Base-by-base conservation (phyloP, 169 alveolate species). In the Plasmodium billcollinsi region DNA sequence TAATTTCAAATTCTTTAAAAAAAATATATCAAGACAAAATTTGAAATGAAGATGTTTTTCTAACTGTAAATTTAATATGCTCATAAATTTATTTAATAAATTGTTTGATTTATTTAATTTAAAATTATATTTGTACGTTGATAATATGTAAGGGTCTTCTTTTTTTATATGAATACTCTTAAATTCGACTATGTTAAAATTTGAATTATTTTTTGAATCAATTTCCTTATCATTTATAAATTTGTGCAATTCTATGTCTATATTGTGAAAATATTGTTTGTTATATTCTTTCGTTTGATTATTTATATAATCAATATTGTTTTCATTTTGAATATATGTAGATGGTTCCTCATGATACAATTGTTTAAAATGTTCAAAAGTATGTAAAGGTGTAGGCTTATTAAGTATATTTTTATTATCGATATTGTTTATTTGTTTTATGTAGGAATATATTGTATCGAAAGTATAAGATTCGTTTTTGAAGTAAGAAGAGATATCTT, bases 1-100 rank as follows among this genome's bases (percentile, higher is more conserved):
- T 72, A 83, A 49, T 52, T 63, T 83, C 39, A 83, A 69, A 45
- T 83, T 83, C 59, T 83, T 83, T 56, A 83, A 61, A 72, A 83
- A 83, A 83, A 69, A 83, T 83, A 83, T 83, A 69, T 83, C 83
- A 52, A 63, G 33, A 62, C 91, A 83, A 61, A 83, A 69, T 69
- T 69, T 83, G 83, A 83, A 83, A 58, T 83, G 91, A 5, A 58
- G 54, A 29, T 83, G 74, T 49, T 83, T 83, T 69, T 83, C 91
- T 33, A 83, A 61, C 24, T 83, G 85, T 69, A 83, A 7, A 69
- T 83, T 83, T 69, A 83, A 69, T 49, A 83, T 24, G 50, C 72
- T 69, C n/a, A 83, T 83, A 67, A 56, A 83, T 69, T 83, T 83
- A 62, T 56, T 67, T 20, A 83, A 63, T 54, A 83, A 29, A 83